phyloP scores from a whole-genome alignment of 345 rosid species.

The Sonneratia alba region DNA sequence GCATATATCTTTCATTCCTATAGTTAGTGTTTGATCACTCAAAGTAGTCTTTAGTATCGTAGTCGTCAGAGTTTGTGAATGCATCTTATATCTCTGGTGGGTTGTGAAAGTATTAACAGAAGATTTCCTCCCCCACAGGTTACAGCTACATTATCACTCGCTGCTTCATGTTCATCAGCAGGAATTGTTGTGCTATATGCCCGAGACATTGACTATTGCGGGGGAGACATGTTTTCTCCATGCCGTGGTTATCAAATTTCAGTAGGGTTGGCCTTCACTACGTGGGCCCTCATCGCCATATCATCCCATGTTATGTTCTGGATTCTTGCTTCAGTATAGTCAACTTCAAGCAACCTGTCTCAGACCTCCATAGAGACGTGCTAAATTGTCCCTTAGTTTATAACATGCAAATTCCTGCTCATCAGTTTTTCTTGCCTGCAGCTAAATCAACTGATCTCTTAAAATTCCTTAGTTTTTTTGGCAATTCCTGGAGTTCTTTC shows the following conservation, averaged over 20 bases:
- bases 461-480: no score
- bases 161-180: constrained; percentile 89
- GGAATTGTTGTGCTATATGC: constrained; percentile 71
- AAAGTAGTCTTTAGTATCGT: not conserved
- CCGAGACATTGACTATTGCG: constrained; percentile 57
- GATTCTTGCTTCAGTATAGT: constrained; percentile 76
- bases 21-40: not conserved
- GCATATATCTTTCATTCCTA: not conserved
- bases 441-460: no score
- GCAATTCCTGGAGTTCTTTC: no score
- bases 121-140: constrained; percentile 34
- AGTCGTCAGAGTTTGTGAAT: not conserved
- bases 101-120: not conserved
- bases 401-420: no score
- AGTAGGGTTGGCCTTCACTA: constrained; percentile 50
- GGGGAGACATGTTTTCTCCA: constrained; percentile 13
- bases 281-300: constrained; percentile 65
- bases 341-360: no score
- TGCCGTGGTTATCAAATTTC: constrained; percentile 57
- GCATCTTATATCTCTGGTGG: not conserved
- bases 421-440: no score
- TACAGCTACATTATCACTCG: constrained; percentile 79
- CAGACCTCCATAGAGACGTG: no score
- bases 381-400: no score
- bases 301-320: constrained; percentile 86